These are phyloP conservation scores for Backusella liffmaniae DNA, from an alignment of 192 early-diverging fungal genomes.

Conservation along the genomic window DNA sequence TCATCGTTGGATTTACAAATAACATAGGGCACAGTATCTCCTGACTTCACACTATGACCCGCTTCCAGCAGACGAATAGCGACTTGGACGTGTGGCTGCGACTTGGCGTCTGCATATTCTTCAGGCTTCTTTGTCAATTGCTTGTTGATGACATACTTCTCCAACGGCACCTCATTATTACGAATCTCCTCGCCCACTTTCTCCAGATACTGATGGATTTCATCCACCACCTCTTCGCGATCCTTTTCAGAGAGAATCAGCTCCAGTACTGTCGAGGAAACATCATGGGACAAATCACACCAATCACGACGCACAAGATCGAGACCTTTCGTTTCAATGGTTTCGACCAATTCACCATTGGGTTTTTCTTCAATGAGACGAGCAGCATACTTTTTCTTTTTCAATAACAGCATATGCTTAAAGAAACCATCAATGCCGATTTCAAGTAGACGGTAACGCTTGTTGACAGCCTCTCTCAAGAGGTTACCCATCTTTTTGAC, in stretches of 20 bases:
- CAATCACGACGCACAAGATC: slow-evolving; percentile 97
- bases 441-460: slow-evolving; percentile 91
- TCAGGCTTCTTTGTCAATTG: slow-evolving; percentile 89
- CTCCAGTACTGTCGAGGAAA: slow-evolving; percentile 69
- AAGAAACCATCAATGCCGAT: slow-evolving; percentile 97
- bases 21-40: slow-evolving; percentile 95
- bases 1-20: slow-evolving; percentile 60
- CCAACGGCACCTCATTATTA: slow-evolving; percentile 63
- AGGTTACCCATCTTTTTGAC: slow-evolving; percentile 80
- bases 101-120: slow-evolving; percentile 83
- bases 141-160: slow-evolving; percentile 92
- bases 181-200: slow-evolving; percentile 72
- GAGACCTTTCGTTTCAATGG: slow-evolving; percentile 88
- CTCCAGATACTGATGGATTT: slow-evolving; percentile 75
- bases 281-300: slow-evolving; percentile 92
- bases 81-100: slow-evolving; percentile 95
- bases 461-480: slow-evolving; percentile 85
- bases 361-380: slow-evolving; percentile 62
- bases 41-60: slow-evolving; percentile 65
- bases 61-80: slow-evolving; percentile 76
- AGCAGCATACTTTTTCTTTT: slow-evolving; percentile 99
- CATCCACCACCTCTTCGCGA: slow-evolving; percentile 70
- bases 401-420: slow-evolving; percentile 85
- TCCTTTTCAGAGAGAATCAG: slow-evolving; percentile 54
- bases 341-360: slow-evolving; percentile 47